These are phyloP conservation scores for Neotropicomus parvogracilis DNA, from an alignment of 1,284 basidiomycete genomes.

Conservation along the genomic window DNA sequence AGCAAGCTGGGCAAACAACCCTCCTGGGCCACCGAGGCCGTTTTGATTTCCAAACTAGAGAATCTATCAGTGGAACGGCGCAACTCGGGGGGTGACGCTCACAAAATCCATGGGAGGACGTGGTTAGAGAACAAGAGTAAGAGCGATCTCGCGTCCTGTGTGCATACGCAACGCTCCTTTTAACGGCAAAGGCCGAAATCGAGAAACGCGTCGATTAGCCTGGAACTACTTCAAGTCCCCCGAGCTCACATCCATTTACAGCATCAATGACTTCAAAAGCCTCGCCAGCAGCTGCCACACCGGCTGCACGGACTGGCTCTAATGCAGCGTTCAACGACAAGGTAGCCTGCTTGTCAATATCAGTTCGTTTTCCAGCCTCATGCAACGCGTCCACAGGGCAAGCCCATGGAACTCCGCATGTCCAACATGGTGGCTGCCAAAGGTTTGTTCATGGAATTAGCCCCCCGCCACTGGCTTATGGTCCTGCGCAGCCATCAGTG, in stretches of 20 bases:
- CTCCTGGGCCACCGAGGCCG: slow-evolving; percentile 46
- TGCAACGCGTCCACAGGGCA: slow-evolving; percentile 57
- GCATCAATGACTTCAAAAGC: slow-evolving; percentile 42
- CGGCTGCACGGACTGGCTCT: slow-evolving; percentile 43
- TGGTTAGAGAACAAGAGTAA: slow-evolving; percentile 25
- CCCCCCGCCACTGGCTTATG: slow-evolving; percentile 10
- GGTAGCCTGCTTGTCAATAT: slow-evolving; percentile 37
- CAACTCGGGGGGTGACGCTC: slow-evolving; percentile 26
- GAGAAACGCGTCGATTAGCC: slow-evolving; percentile 23
- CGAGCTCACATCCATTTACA: background rate
- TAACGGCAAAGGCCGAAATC: slow-evolving; percentile 33
- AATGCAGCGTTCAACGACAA: slow-evolving; percentile 84
- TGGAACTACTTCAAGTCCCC: background rate
- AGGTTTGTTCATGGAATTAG: slow-evolving; percentile 48
- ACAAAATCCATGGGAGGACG: slow-evolving; percentile 58
- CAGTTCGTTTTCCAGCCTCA: slow-evolving; percentile 6
- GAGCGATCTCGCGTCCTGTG: slow-evolving; percentile 1
- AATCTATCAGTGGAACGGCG: slow-evolving; percentile 15
- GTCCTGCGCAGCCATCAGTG: slow-evolving; percentile 78
- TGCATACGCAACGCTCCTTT: slow-evolving; percentile 31
- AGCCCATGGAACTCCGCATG: slow-evolving; percentile 90
- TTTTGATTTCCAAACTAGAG: slow-evolving; percentile 51
- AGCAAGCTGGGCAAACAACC: slow-evolving; percentile 59
- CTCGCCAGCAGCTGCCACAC: slow-evolving; percentile 29
- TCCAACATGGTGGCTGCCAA: slow-evolving; percentile 97